phyloP scores from a whole-genome alignment of 805 yeast genomes.

The Wickerhamiella kazuoi region DNA sequence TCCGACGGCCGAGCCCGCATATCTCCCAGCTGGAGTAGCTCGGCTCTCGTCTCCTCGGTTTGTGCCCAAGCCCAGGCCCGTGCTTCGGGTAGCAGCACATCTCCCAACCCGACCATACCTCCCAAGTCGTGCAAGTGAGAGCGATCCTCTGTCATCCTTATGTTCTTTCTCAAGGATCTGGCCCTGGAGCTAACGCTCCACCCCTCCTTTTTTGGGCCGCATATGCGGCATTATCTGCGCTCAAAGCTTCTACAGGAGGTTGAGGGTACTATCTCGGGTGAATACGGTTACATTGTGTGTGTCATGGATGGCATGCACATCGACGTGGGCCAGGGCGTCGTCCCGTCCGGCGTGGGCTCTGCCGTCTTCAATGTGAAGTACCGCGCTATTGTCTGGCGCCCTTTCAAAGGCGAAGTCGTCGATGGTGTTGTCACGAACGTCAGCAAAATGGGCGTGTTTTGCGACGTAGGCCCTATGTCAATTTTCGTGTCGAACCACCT shows the following conservation, averaged over 20 bases:
- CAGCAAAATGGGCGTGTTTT: conserved; percentile 89
- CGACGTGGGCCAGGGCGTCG: conserved; percentile 86
- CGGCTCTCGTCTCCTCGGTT: too few relatives aligned
- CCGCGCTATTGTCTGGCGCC: conserved; percentile 94
- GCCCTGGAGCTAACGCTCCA: conserved; percentile 83
- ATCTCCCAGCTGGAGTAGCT: too few relatives aligned
- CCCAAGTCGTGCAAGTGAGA: neutral
- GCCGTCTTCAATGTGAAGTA: conserved; percentile 95
- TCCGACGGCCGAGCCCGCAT: too few relatives aligned
- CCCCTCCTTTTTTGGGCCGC: conserved; percentile 95
- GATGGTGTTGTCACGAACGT: conserved; percentile 93
- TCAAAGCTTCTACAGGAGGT: conserved; percentile 86
- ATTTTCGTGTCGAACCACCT: conserved; percentile 90
- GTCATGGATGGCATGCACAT: conserved; percentile 88
- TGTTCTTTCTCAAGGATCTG: conserved; percentile 49
- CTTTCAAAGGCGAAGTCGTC: conserved; percentile 96
- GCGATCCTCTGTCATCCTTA: conserved; percentile 1
- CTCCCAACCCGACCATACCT: neutral
- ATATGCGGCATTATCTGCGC: conserved; percentile 84
- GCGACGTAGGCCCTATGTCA: conserved; percentile 91
- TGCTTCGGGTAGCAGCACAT: too few relatives aligned
- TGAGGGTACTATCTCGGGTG: conserved; percentile 97
- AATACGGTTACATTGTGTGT: conserved; percentile 92
- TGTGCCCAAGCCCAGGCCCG: too few relatives aligned
- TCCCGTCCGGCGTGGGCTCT: conserved; percentile 78